Evolutionary conservation across 169 alveolate species (phyloP), one percentile per base, ranked within the genome.

Genomic region (Plasmodium chabaudi): DNA sequence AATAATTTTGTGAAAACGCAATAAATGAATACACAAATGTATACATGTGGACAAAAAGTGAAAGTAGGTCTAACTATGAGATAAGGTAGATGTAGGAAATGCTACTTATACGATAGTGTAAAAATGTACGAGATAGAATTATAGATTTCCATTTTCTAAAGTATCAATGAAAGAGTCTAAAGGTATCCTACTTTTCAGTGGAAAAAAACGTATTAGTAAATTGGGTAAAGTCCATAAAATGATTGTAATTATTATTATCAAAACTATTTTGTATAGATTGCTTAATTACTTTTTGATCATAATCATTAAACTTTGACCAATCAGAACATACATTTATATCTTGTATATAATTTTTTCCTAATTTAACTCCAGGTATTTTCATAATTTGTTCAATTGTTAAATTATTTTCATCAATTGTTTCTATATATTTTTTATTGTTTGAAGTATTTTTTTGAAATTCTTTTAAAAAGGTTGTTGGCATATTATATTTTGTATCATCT

Each of bases 351-450:
- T 82, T 82, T 27, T 65, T 82, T 6, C 90, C 90, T 55, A 82
- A 56, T 39, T 82, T 55, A 13, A 82, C 82, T 10, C 90, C 90
- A 53, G 90, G 90, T 42, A 82, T 82, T 53, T 82, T 82, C 90
- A 82, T 64, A 53, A 82, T 39, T 12, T 82, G 72, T 15, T 82
- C 90, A 1, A 82, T 53, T 49, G 71, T 1, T 17, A 82, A 19
- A 17, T 82, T 82, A 56, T 70, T 70, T 53, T 82, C 84, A 42
- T 67, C 79, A 57, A 60, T 12, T 42, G 53, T 12, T 21, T 39
- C 13, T 23, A 63, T 21, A 17, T 2, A 27, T 17, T 23, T 67
- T 23, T 25, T 47, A 23, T 75, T 23, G 61, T 75, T 25, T 27
- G 90, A 82, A 47, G 82, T 34, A 6, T 70, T 49, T 27, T 67